Conservation (phyloP, 345 rosid species). For the Physaria fendleri region DNA sequence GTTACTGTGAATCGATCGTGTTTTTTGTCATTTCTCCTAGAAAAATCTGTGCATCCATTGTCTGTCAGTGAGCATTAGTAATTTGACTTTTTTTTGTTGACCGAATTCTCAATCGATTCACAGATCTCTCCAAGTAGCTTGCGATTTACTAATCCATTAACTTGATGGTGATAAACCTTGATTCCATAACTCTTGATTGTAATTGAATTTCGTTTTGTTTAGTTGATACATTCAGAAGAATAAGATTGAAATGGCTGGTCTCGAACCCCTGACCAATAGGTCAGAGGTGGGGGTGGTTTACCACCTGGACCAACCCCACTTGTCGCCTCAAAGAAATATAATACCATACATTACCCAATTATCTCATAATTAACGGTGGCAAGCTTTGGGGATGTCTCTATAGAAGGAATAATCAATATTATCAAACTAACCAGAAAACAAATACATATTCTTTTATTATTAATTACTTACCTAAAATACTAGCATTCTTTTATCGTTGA, state of each 20-base stretch:
- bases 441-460: conserved; percentile 3
- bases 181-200: background rate
- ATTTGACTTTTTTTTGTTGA: background rate
- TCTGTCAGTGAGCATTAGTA: background rate
- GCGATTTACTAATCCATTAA: background rate
- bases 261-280: too few species aligned
- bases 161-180: background rate
- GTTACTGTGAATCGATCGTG: background rate
- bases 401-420: conserved; percentile 21
- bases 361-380: conserved; percentile 6
- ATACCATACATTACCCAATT: background rate
- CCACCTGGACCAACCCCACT: too few species aligned
- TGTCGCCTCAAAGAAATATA: background rate
- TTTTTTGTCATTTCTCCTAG: background rate
- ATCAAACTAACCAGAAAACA: conserved; percentile 21
- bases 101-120: background rate
- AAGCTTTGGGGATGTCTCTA: conserved; percentile 18
- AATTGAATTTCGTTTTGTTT: background rate
- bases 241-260: conserved; percentile 20
- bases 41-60: background rate
- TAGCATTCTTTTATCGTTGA: background rate
- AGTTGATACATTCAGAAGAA: conserved; percentile 10
- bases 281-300: too few species aligned
- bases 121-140: conserved; percentile 1
- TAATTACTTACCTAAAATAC: background rate